Conservation (phyloP, 352 stramenopile genomes). For the Blastocystis sp. region DNA sequence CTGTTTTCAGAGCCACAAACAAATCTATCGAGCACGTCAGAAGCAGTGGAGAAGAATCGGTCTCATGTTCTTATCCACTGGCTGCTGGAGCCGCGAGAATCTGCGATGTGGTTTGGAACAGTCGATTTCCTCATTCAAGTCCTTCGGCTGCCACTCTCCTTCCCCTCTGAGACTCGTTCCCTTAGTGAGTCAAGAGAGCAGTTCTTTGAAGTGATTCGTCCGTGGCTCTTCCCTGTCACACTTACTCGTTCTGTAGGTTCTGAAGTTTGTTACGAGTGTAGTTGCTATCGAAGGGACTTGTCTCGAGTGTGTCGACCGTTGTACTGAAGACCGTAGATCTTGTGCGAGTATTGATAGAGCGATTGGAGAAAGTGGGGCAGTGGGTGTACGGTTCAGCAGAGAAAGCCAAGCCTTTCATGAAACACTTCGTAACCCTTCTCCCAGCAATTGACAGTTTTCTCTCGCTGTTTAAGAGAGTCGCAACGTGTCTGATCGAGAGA, state of each 20-base stretch:
- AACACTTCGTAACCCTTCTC: background rate
- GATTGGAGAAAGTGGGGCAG: background rate
- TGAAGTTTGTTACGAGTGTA: background rate
- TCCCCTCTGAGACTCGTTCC: background rate
- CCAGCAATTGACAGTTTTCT: background rate
- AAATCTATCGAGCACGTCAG: background rate
- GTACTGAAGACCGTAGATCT: background rate
- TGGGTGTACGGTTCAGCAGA: background rate
- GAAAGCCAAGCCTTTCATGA: background rate
- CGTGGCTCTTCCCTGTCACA: background rate
- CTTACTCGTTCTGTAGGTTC: background rate
- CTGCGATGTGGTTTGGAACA: background rate
- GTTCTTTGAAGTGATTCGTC: background rate
- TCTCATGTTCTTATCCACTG: slow-evolving; percentile 15
- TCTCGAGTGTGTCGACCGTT: background rate
- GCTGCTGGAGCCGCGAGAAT: slow-evolving; percentile 23
- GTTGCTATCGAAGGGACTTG: background rate
- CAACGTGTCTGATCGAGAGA: background rate
- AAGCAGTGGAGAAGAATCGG: background rate
- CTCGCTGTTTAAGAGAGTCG: slow-evolving; percentile 13
- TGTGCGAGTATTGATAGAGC: background rate
- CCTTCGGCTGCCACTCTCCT: background rate
- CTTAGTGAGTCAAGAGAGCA: background rate
- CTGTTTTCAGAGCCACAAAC: background rate
- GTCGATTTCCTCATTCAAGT: slow-evolving; percentile 38